Base-by-base conservation (phyloP, 1,284 basidiomycete genomes). In the Fomitopsis palustris region DNA sequence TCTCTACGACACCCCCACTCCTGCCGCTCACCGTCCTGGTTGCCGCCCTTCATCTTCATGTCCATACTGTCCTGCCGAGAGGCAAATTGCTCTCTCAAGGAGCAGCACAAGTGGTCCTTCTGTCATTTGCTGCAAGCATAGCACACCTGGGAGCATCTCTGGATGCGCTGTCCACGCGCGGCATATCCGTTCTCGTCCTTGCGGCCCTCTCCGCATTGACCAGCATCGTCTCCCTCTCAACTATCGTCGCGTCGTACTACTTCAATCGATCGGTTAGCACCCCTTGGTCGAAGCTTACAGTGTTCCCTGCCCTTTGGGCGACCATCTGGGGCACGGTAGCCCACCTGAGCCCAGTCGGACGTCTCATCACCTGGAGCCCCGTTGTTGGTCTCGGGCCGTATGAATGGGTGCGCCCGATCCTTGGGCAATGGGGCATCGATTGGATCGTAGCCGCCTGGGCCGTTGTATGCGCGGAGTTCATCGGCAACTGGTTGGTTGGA, bases 401-500 rank as follows among this genome's bases (percentile, higher is more conserved):
- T 67, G 66, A 67, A 3, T 93, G 90, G 89, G 70, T 85, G n/a
- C 65, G 81, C 4, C 80, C 79, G 0, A 68, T 79, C 39, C 64
- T 82, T 27, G 90, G 91, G 4, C 78, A 84, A 35, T 72, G 76
- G 42, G 83, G 80, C 14, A 78, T 84, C 58, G 87, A 92, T 68
- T 92, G 88, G 86, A 70, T 87, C 41, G 78, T 82, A 4, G 90
- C 81, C 23, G 83, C 82, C 10, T 92, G 87, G 84, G 87, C 88
- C 7, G 81, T 83, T 4, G 78, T 91, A n/a, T 64, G 82, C 41
- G 81, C 87, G 4, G 81, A 86, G 62, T 64, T 75, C 2, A 66
- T 80, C 8, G 82, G 70, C 7, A 61, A 66, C 23, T 88, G 85
- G 86, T 77, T 84, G 45, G 85, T 90, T 70, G 80, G 78, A n/a